Evolutionary conservation across 371 early-diverging fungal species (phyloP), one percentile per base, ranked within the genome.

Genomic region (Choanephora cucurbitarum): DNA sequence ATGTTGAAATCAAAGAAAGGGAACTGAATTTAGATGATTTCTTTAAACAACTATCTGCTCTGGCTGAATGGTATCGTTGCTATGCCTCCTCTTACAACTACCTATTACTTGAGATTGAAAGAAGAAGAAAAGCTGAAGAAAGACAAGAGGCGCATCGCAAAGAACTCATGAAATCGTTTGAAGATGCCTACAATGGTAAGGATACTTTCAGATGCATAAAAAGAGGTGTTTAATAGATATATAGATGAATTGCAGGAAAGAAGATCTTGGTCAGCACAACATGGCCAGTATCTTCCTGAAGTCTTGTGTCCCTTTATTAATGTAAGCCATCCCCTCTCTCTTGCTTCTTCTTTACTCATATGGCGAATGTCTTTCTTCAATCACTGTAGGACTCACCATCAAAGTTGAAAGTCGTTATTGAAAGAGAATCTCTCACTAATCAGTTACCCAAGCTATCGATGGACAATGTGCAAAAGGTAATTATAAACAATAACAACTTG

Each of bases 261-360:
- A 23, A 52, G 53, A 43, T 48, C 66, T 21, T 78, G 78, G 78
- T 61, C 70, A 39, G 58, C 62, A 5, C 66, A 75, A 24, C 78
- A 78, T 52, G 78, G 75, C 13, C 62, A 70, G 50, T 78, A 72
- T 62, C 57, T 78, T 40, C 78, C 78, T 14, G 67, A 72, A 32
- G 75, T 62, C 13, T 44, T 78, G 9, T 78, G 78, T 52, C 67
- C 70, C 11, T 78, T 78, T 49, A 78, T 78, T 40, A 70, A 66
- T 50, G 78, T 72, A 68, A 48, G 40, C 53, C 24, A 6, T 22
- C 28, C 15, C 33, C 9, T 21, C 18, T 13, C 6, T 14, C 13
- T 28, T n/a, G n/a, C n/a, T n/a, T n/a, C n/a, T n/a, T n/a, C n/a
- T n/a, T n/a, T n/a, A n/a, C n/a, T n/a, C n/a, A n/a, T n/a, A n/a